Evolutionary conservation across 2,329 filamentous ascomycete species (phyloP), one percentile per base, ranked within the genome.

Genomic region (Beauveria rudraprayagi): DNA sequence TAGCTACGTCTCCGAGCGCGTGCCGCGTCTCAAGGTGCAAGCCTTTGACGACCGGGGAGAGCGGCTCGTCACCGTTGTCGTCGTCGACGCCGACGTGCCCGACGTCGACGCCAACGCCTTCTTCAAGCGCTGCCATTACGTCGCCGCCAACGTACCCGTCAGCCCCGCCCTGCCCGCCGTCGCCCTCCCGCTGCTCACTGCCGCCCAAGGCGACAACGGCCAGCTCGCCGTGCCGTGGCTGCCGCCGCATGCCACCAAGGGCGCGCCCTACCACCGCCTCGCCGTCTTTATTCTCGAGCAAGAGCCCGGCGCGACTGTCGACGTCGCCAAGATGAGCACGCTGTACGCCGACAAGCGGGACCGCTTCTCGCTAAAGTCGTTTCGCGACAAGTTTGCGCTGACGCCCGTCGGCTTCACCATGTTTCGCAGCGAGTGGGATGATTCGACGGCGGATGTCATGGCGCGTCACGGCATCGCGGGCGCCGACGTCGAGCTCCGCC

Each of bases 1-100:
- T 72, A 90, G 89, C 30, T 75, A 81, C 62, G 78, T 90, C 64
- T 92, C 89, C 73, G 90, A 93, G 72, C 78, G 80, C 22, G 78
- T 89, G 1, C 89, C 92, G 1, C 87, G 86, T 28, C 80, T 99
- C 64, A 87, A 85, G 61, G 86, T 97, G 19, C 93, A 97, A 74
- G 83, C 89, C 41, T 99, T 96, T 71, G 86, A 93, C 70, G 86
- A 92, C 70, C 80, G 83, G 59, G 92, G 91, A 64, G 82, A 91
- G 73, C 89, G 91, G 68, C 82, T 96, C 34, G 86, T 96, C 67
- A 91, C 89, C 10, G 82, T 99, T 44, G 90, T 87, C 1, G 88
- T 97, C 56, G 80, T 97, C 64, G 93, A 99, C 76, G 82, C 91
- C 1, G 94, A 99, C 76, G 91, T 97, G 0, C 94, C 94, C 59